Percentiles rank a stretch among this genome's conserved stretches.
Conservation (phyloP, 2,329 filamentous ascomycete species). For the Tolypocladium tropicale region DNA sequence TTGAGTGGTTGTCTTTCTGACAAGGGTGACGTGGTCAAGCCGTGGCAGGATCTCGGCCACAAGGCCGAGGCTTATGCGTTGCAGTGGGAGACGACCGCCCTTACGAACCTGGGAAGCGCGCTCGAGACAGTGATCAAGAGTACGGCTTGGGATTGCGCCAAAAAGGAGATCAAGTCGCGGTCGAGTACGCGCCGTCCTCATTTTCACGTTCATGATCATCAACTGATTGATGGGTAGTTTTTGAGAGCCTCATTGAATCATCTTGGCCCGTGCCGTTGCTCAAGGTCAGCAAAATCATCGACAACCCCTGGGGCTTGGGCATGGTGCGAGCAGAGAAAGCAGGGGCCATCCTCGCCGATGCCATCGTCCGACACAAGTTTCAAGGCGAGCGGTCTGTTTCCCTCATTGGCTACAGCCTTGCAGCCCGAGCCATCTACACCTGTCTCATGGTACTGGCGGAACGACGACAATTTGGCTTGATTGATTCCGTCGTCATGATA, state of each 20-base stretch:
- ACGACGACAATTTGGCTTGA: conserved; percentile 69
- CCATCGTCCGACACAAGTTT: conserved; percentile 63
- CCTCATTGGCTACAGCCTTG: conserved; percentile 72
- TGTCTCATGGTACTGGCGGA: conserved; percentile 75
- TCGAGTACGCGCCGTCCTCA: conserved; percentile 29
- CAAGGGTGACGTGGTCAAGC: conserved; percentile 55
- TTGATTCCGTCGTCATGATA: conserved; percentile 80
- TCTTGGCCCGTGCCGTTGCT: conserved; percentile 54
- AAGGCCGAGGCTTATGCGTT: conserved; percentile 73
- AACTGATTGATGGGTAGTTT: conserved; percentile 25
- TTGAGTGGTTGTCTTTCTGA: conserved; percentile 73
- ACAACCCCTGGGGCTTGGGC: conserved; percentile 71
- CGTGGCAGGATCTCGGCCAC: conserved; percentile 68
- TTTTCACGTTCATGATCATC: background rate
- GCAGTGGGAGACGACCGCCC: conserved; percentile 69
- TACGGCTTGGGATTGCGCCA: conserved; percentile 67
- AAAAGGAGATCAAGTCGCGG: conserved; percentile 34
- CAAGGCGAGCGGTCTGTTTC: conserved; percentile 76
- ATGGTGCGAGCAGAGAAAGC: conserved; percentile 68
- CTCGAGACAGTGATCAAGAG: conserved; percentile 70
- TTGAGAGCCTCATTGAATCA: conserved; percentile 46
- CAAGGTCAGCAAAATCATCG: conserved; percentile 63
- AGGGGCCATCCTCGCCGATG: conserved; percentile 64
- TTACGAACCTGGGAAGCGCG: conserved; percentile 68
- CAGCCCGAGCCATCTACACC: conserved; percentile 72